A percentile compares a stretch with the other conserved stretches of the same genome.
Conservation (phyloP, 805 yeast genomes). For the Zygosaccharomyces gambellarensis region DNA sequence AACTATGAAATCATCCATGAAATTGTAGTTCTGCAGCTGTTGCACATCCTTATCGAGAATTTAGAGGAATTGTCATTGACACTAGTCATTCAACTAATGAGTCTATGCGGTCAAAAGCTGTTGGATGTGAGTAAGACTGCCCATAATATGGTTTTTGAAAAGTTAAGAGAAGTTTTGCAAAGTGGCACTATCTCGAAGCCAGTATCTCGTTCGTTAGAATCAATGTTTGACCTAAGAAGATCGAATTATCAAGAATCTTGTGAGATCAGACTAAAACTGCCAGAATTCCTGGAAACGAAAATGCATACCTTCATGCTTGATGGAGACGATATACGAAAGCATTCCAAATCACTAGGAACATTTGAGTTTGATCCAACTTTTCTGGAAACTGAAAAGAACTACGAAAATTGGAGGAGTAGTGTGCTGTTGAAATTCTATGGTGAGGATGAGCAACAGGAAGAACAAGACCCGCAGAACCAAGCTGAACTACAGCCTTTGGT, state of each 20-base stretch:
- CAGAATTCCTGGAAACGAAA: neutral
- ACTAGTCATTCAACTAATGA: conserved; percentile 47
- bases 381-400: conserved; percentile 10
- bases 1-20: conserved; percentile 60
- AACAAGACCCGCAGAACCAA: conserved; percentile 19
- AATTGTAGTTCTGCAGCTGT: conserved; percentile 47
- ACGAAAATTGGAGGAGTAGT: conserved; percentile 6
- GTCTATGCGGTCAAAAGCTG: conserved; percentile 49
- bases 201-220: conserved; percentile 45
- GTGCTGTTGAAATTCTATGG: neutral
- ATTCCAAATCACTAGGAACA: conserved; percentile 5
- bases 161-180: conserved; percentile 55
- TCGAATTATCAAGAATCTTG: conserved; percentile 36
- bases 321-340: conserved; percentile 5
- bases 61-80: conserved; percentile 51
- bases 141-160: conserved; percentile 49
- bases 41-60: conserved; percentile 43
- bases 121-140: conserved; percentile 42
- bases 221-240: conserved; percentile 47
- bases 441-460: conserved; percentile 1
- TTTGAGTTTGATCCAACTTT: conserved; percentile 14
- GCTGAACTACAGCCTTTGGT: conserved; percentile 14
- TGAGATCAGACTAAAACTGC: neutral
- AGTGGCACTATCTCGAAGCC: conserved; percentile 39
- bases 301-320: conserved; percentile 16